Conservation (phyloP, 2,329 filamentous ascomycete species). For the Aspergillus glaucus region DNA sequence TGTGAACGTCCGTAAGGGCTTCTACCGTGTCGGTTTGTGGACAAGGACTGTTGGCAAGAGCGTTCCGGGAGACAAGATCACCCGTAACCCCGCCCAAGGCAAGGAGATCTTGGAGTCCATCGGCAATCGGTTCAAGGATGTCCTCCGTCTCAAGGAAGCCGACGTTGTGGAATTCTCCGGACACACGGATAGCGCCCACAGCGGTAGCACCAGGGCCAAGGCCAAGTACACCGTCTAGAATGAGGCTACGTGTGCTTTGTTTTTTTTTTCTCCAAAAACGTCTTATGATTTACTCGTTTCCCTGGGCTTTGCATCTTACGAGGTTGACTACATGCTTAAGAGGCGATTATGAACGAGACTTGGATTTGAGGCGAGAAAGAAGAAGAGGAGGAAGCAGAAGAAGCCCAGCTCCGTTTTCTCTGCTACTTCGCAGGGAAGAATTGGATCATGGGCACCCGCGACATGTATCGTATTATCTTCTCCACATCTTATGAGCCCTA, state of each 20-base stretch:
- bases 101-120: conserved; percentile 78
- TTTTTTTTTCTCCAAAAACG: conserved; percentile 4
- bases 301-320: conserved; percentile 1
- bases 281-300: conserved; percentile 11
- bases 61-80: conserved; percentile 68
- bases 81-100: conserved; percentile 71
- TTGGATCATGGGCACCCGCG: conserved; percentile 21
- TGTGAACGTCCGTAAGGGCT: conserved; percentile 96
- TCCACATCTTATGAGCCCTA: conserved; percentile 23
- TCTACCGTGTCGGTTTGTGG: conserved; percentile 97
- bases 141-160: conserved; percentile 67
- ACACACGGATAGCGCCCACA: conserved; percentile 88
- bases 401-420: conserved; percentile 8
- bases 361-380: conserved; percentile 6
- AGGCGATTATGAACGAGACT: conserved; percentile 13
- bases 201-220: conserved; percentile 90
- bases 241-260: conserved; percentile 4
- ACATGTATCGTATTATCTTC: conserved; percentile 29
- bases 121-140: conserved; percentile 86
- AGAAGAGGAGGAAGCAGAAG: conserved; percentile 5
- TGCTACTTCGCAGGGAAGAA: conserved; percentile 19
- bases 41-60: conserved; percentile 87
- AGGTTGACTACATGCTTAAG: conserved; percentile 9
- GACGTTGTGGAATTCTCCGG: conserved; percentile 92
- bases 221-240: conserved; percentile 80